A percentile compares a stretch with the other conserved stretches of the same genome.
These are phyloP conservation scores for Orobanche coerulescens DNA, from an alignment of 257 asterid genomes.

Conservation along the genomic window DNA sequence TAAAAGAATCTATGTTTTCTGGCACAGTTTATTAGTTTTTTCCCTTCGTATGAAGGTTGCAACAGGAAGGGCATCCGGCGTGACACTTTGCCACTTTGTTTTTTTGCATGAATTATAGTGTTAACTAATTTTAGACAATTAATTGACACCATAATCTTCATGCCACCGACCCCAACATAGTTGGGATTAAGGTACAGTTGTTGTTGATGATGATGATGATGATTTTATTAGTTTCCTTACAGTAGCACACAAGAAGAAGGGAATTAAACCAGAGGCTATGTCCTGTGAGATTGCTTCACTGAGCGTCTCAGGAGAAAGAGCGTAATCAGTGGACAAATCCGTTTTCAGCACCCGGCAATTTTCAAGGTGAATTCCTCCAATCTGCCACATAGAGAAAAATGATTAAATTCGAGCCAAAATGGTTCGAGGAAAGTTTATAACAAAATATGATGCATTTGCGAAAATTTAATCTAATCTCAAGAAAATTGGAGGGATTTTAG, in stretches of 20 bases:
- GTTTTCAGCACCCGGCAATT: conserved; percentile 67
- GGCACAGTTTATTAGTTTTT: too few relatives aligned
- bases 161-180: too few relatives aligned
- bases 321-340: conserved; percentile 50
- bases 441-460: not conserved
- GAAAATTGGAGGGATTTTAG: not conserved
- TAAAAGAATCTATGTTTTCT: too few relatives aligned
- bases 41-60: too few relatives aligned
- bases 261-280: conserved; percentile 67
- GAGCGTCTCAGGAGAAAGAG: conserved; percentile 67
- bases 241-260: conserved; percentile 93
- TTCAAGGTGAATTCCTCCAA: conserved; percentile 74
- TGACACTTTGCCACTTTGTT: too few relatives aligned
- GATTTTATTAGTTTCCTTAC: conserved; percentile 49
- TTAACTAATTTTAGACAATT: too few relatives aligned
- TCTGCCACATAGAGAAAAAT: conserved; percentile 39
- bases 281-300: conserved; percentile 59
- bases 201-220: too few relatives aligned
- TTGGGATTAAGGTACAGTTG: too few relatives aligned
- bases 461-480: too few relatives aligned
- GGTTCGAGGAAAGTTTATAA: not conserved
- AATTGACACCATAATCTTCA: too few relatives aligned
- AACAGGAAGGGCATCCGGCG: too few relatives aligned
- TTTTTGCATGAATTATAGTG: too few relatives aligned
- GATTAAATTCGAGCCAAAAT: not conserved